Base-by-base conservation (phyloP, 2,329 filamentous ascomycete species). In the Diaporthe nobilis region DNA sequence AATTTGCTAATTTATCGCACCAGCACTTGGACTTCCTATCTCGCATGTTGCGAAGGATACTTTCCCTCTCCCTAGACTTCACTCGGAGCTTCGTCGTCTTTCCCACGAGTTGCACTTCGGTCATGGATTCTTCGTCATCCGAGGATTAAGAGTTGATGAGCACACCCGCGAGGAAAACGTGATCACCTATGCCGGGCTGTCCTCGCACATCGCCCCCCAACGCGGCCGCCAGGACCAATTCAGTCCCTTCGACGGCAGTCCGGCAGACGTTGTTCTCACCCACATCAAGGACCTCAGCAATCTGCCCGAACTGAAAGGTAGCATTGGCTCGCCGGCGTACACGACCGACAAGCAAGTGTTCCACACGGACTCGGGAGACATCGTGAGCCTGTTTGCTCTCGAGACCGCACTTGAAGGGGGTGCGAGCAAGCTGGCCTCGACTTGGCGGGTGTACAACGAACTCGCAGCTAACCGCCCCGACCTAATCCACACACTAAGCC, bases 261-360 rank as follows among this genome's bases (percentile, higher is more conserved):
- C 84, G 0, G 87, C 87, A 1, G 89, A 90, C 60, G 88, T 90
- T 0, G 87, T 91, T 8, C 81, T 91, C 2, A 84, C 87, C 3
- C 92, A 94, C 77, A 91, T 94, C 82, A 93, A 91, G 80, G 91
- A 94, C 77, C 84, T 94, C 10, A 85, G 82, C 1, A 80, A 81
- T 15, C 80, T 84, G 2, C 78, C 81, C 13, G 81, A 83, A 9
- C 80, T 81, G 6, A 80, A 79, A 39, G 77, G 81, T 37, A 83
- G 84, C 4, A 92, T 92, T 65, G 90, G 90, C 3, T 87, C 87
- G 1, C 90, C 90, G 0, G 89, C 90, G 0, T 92, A 91, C 80
- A 92, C 90, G 0, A 85, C 88, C 0, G 90, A 92, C 74, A 91
- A 91, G 80, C 91, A 91, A 80, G 87, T 89, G 8, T 92, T 92